These are phyloP conservation scores for Kwoniella sp. DNA, from an alignment of 768 basidiomycete genomes.

Conservation along the genomic window DNA sequence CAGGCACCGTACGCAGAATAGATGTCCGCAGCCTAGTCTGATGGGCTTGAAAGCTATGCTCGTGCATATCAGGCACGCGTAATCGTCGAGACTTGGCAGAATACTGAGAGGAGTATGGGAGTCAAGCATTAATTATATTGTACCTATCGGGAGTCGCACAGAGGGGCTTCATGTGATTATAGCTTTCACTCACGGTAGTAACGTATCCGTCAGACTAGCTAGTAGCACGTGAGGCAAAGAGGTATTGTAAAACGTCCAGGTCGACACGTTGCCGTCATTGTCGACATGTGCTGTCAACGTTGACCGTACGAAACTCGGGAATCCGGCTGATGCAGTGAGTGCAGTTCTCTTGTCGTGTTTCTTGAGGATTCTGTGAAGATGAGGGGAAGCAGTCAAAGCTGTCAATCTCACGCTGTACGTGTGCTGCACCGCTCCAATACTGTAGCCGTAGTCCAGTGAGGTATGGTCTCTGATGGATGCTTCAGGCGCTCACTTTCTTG, in stretches of 20 bases:
- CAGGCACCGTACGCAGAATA: slow-evolving; percentile 62
- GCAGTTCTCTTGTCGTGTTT: slow-evolving; percentile 90
- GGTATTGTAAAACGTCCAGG: slow-evolving; percentile 56
- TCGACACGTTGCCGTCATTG: slow-evolving; percentile 47
- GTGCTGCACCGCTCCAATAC: too few species aligned
- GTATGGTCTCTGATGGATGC: neutral
- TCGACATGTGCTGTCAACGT: slow-evolving; percentile 46
- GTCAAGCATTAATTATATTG: neutral
- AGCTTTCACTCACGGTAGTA: slow-evolving; percentile 63
- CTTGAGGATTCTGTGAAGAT: slow-evolving; percentile 63
- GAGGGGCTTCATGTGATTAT: too few species aligned
- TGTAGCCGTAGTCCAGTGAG: too few species aligned
- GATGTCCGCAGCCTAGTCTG: slow-evolving; percentile 74
- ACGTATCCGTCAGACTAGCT: slow-evolving; percentile 76
- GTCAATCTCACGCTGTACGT: neutral
- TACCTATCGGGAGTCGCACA: neutral
- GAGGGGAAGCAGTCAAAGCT: neutral
- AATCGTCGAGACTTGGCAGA: slow-evolving; percentile 61
- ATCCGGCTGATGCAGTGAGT: slow-evolving; percentile 63
- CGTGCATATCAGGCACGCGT: slow-evolving; percentile 83
- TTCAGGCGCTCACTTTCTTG: slow-evolving; percentile 64
- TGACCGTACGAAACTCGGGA: slow-evolving; percentile 58
- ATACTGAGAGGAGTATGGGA: slow-evolving; percentile 22
- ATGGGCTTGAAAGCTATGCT: slow-evolving; percentile 92
- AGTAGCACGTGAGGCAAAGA: slow-evolving; percentile 70